Evolutionary conservation across 805 yeast species (phyloP).

Genomic region (Debaryomyces castellii): DNA sequence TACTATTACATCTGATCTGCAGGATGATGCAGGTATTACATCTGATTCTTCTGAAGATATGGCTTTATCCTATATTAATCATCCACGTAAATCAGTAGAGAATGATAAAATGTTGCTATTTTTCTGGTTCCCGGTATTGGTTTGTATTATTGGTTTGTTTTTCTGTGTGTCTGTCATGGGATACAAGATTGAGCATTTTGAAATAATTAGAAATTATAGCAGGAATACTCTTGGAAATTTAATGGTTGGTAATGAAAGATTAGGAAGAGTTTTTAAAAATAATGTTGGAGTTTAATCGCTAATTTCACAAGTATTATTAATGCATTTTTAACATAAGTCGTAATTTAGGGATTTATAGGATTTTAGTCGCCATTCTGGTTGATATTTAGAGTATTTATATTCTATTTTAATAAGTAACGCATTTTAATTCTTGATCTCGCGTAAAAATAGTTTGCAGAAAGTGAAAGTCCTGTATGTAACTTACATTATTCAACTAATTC

Average conservation of each 20-base stretch:
- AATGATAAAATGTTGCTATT: conserved; percentile 84
- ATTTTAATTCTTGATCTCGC: too few species aligned
- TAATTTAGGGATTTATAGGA: not conserved
- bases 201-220: conserved; percentile 30
- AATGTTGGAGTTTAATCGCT: not conserved
- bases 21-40: conserved; percentile 32
- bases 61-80: conserved; percentile 41
- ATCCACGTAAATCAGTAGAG: conserved; percentile 47
- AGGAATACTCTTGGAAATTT: conserved; percentile 40
- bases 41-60: conserved; percentile 46
- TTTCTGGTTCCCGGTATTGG: conserved; percentile 84
- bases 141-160: conserved; percentile 53
- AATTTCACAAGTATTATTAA: not conserved
- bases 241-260: conserved; percentile 44
- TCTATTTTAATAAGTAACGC: too few species aligned
- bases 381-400: not conserved
- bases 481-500: not conserved
- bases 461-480: too few species aligned
- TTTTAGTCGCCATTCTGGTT: not conserved
- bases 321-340: not conserved
- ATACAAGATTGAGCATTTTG: conserved; percentile 35
- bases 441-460: too few species aligned
- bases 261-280: conserved; percentile 33
- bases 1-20: conserved; percentile 7
- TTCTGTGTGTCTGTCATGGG: conserved; percentile 44